Evolutionary conservation across 768 basidiomycete species (phyloP), one percentile per base, ranked within the genome.

Genomic region (Boletales sp.): DNA sequence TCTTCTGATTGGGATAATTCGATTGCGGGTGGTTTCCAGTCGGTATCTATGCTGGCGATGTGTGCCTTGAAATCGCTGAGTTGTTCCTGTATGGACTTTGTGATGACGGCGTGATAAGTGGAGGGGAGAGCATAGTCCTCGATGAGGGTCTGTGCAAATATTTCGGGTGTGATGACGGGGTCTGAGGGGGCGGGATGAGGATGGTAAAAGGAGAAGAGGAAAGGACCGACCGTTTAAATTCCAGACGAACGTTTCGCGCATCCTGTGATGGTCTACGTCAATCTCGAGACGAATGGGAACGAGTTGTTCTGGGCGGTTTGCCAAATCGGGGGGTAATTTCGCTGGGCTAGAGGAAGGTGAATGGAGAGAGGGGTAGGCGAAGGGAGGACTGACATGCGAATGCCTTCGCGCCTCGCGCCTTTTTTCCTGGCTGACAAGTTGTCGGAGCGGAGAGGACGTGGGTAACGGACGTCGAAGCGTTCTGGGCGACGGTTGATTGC

Each of bases 181-280:
- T 98, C 95, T 97, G 17, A 35, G 48, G 19, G 32, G 38, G 18
- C 11, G 30, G 13, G 29, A 45, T 29, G 6, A 27, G 14, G 11
- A 31, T 3, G 21, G 5, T 8, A 10, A 24, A 43, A 18, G 35
- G 8, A 50, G 2, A 2, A 34, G 32, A 34, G 32, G 27, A 21
- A 21, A 21, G 4, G 40, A 72, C 82, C n/a, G 48, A 97, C 94
- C 95, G 56, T 88, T 87, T 40, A 94, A 69, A 62, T 99, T 97
- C 97, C 95, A 99, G 40, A 97, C 81, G 70, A 98, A 97, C 0
- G 95, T 93, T 65, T 99, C 97, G 24, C 93, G 82, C 76, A 97
- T 86, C 71, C 87, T 90, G 63, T 90, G 86, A 61, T 90, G 88
- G 49, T 97, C 97, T 42, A 94, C 86, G 59, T 99, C 97, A 60